These are phyloP conservation scores for Aspergillus egyptiacus DNA, from an alignment of 495 filamentous ascomycete genomes.

Conservation along the genomic window DNA sequence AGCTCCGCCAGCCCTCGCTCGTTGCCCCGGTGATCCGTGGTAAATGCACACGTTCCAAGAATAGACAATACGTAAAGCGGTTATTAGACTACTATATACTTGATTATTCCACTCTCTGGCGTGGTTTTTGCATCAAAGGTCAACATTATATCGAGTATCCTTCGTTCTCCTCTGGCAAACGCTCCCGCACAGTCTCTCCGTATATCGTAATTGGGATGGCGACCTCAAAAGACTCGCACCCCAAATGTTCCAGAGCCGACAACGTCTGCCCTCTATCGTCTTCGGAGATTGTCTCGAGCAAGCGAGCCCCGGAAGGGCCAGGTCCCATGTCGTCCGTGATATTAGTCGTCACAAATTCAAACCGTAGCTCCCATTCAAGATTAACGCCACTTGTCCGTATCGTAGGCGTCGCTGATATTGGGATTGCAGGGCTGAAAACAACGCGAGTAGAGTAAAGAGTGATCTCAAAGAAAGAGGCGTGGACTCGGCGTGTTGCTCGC, in stretches of 20 bases:
- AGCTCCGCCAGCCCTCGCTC: slow-evolving; percentile 1
- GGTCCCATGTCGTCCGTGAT: slow-evolving; percentile 25
- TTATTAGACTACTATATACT: slow-evolving; percentile 3
- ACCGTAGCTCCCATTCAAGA: slow-evolving; percentile 75
- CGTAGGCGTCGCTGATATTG: slow-evolving; percentile 72
- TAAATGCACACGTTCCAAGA: no score
- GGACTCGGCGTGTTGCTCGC: slow-evolving; percentile 74
- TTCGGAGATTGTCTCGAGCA: slow-evolving; percentile 52
- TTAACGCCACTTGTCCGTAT: slow-evolving; percentile 83
- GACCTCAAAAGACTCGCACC: slow-evolving; percentile 86
- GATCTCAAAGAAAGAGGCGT: slow-evolving; percentile 70
- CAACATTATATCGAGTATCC: slow-evolving; percentile 37
- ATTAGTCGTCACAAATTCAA: slow-evolving; percentile 78
- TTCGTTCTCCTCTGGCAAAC: slow-evolving; percentile 39
- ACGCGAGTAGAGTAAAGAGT: slow-evolving; percentile 72
- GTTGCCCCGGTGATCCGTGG: slow-evolving; percentile 11
- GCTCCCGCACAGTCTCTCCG: slow-evolving; percentile 55
- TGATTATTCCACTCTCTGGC: neutral
- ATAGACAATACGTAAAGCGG: neutral
- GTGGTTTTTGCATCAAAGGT: neutral
- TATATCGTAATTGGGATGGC: slow-evolving; percentile 78
- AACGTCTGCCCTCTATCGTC: slow-evolving; percentile 70
- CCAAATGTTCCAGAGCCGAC: slow-evolving; percentile 66
- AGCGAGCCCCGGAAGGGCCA: slow-evolving; percentile 32
- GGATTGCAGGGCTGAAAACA: slow-evolving; percentile 75